Conservation (phyloP, 2,329 filamentous ascomycete species). For the Chrysoporthe puriensis region DNA sequence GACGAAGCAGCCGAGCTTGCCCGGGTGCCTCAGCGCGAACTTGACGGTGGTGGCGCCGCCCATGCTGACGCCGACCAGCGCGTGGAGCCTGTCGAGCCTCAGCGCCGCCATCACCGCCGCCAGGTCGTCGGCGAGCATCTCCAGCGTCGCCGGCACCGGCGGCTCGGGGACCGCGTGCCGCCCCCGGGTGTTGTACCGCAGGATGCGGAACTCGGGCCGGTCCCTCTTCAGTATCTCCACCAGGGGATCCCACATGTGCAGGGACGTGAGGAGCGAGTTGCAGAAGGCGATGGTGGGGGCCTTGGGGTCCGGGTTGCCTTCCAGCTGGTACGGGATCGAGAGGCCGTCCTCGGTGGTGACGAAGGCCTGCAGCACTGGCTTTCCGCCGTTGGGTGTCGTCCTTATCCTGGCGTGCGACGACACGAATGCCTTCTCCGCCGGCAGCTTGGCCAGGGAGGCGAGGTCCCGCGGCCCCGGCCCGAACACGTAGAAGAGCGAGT, state of each 20-base stretch:
- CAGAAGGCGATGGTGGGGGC: slow-evolving; percentile 76
- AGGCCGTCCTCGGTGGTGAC: slow-evolving; percentile 72
- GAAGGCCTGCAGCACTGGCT: slow-evolving; percentile 64
- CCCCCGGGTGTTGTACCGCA: slow-evolving; percentile 79
- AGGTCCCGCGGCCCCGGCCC: slow-evolving; percentile 74
- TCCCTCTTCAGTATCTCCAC: slow-evolving; percentile 62
- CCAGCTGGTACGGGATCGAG: slow-evolving; percentile 71
- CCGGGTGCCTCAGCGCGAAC: slow-evolving; percentile 69
- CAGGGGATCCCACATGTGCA: slow-evolving; percentile 81
- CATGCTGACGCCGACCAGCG: slow-evolving; percentile 76
- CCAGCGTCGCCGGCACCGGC: slow-evolving; percentile 59
- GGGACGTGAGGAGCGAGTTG: slow-evolving; percentile 80
- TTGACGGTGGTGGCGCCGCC: slow-evolving; percentile 79
- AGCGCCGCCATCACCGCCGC: slow-evolving; percentile 68
- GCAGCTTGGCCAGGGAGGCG: slow-evolving; percentile 54
- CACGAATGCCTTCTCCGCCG: slow-evolving; percentile 52
- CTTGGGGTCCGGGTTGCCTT: slow-evolving; percentile 67
- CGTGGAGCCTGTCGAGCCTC: slow-evolving; percentile 67
- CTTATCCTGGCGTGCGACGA: slow-evolving; percentile 59
- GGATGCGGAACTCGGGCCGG: slow-evolving; percentile 69
- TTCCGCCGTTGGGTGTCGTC: slow-evolving; percentile 55
- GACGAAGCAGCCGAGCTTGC: slow-evolving; percentile 63
- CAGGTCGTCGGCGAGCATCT: slow-evolving; percentile 71
- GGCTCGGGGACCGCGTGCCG: slow-evolving; percentile 56
- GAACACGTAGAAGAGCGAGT: slow-evolving; percentile 79